Evolutionary conservation across 768 basidiomycete genomes (phyloP), one percentile per base, ranked within the genome.

Genomic region (Calvatia gigantea): DNA sequence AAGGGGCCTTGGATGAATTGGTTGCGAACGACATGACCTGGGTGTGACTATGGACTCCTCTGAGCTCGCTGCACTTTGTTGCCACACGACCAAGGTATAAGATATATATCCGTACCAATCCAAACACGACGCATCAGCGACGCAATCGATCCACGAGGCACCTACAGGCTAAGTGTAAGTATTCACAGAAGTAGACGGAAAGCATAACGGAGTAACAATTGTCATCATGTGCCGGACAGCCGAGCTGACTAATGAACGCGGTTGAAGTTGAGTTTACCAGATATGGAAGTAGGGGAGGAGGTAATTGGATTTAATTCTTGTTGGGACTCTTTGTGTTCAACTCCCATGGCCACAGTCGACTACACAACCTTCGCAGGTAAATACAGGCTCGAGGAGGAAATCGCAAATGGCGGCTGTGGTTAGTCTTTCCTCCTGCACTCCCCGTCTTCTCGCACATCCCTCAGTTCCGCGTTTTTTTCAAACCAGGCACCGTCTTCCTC

Each of bases 391-490:
- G 87, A 88, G 65, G 85, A 89, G 63, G 87, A 89, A 70, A 86
- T 91, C 61, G 89, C 86, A 14, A 87, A 83, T 60, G 89, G 89
- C 21, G 89, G 89, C 25, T 91, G 89, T 69, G 86, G 86, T 88
- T 48, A 54, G 82, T 73, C n/a, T n/a, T n/a, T 21, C 43, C 45
- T 33, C 49, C 47, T 38, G 21, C 42, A 12, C 54, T 21, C 29
- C 56, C 23, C 51, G 44, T 19, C 6, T 7, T 3, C n/a, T 51
- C 14, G 14, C 7, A 42, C 25, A 1, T 23, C 11, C 0, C 41
- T 42, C 41, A 23, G 15, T 54, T 32, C 38, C 28, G 41, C 42
- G 35, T 37, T 31, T 60, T 59, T 49, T 8, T 52, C 45, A 2
- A 17, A n/a, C 35, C 54, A 89, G 88, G 89, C 53, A 84, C 87